Conservation (phyloP, 23 red algal species). For the Gracilariopsis chorda region DNA sequence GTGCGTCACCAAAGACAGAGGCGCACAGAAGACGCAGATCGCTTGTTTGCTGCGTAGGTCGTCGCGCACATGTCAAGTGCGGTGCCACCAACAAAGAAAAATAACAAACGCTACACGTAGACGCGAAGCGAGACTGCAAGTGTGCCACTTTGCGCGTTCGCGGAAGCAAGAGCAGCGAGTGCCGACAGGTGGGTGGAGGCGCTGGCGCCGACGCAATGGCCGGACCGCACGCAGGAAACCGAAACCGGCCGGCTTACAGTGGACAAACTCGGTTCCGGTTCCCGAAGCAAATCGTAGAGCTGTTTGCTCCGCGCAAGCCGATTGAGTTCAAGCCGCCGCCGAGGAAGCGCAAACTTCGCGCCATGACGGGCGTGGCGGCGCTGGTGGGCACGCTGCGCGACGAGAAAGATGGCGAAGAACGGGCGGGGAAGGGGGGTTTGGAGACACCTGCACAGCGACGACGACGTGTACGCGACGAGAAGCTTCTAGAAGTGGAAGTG, state of each 20-base stretch:
- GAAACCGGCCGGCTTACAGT: constrained; percentile 78
- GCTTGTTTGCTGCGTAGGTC: no score
- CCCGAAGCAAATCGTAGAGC: constrained; percentile 68
- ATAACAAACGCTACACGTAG: no score
- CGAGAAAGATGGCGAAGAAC: neutral
- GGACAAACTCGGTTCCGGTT: constrained; percentile 69
- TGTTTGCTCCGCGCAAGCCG: constrained; percentile 72
- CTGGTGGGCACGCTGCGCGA: constrained; percentile 51
- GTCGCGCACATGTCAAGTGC: no score
- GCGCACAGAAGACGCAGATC: no score
- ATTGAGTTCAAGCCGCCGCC: constrained; percentile 82
- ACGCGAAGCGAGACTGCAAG: no score
- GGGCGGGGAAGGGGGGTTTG: neutral
- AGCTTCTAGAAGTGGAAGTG: neutral
- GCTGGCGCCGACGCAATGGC: no score
- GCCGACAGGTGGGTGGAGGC: no score
- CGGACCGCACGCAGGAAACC: constrained; percentile 79
- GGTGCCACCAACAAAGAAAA: no score
- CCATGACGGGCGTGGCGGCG: constrained; percentile 54
- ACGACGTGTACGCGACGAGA: constrained; percentile 38
- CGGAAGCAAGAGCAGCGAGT: no score
- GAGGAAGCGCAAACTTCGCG: constrained; percentile 33
- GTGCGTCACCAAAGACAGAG: no score
- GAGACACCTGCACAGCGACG: constrained; percentile 55
- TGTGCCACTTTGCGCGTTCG: no score